Base-by-base conservation (phyloP, 352 stramenopile species). In the Phytophthora fragariaefolia region DNA sequence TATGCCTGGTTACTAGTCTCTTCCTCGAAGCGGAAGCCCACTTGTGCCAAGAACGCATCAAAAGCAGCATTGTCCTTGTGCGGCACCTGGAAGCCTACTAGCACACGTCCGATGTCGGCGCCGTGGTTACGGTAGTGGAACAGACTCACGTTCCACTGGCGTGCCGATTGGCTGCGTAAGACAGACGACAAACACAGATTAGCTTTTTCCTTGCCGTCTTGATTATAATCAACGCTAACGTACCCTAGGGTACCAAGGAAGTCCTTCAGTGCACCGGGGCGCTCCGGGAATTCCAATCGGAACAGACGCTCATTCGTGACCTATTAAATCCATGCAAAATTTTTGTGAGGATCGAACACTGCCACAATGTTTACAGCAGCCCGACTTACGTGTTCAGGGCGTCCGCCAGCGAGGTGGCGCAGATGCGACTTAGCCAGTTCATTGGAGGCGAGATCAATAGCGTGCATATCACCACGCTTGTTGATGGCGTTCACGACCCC, bases 51-150 rank as follows among this genome's bases (percentile, higher is more conserved):
- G 64, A 96, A 97, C 24, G 69, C 55, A 7, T 67, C 28, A 62
- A 96, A 96, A 6, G 74, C 69, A 3, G 51, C 73, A 28, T 89
- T 69, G n/a, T 95, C 80, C 7, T 51, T 58, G 1, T 73, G 57
- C 4, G 84, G 76, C 12, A 98, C 96, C 73, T 99, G 96, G 71
- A 99, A 96, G 4, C 94, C 97, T 0, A 99, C 97, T 7, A 99
- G 78, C 24, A 99, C 97, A 43, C 97, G 87, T 32, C 97, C 97
- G 74, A 99, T 98, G 68, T 99, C 97, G 70, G 97, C 96, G 54
- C 97, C 97, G 69, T 99, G 97, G 76, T 99, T 99, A 60, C 97
- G 85, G 69, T 99, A 99, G 77, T 99, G 97, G 76, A 99, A 99
- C 9, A 99, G 84, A 65, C 92, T 98, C 47, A 99, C 89, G 74